Evolutionary conservation across 2,329 filamentous ascomycete species (phyloP).

Genomic region (Sclerotinia glacialis): DNA sequence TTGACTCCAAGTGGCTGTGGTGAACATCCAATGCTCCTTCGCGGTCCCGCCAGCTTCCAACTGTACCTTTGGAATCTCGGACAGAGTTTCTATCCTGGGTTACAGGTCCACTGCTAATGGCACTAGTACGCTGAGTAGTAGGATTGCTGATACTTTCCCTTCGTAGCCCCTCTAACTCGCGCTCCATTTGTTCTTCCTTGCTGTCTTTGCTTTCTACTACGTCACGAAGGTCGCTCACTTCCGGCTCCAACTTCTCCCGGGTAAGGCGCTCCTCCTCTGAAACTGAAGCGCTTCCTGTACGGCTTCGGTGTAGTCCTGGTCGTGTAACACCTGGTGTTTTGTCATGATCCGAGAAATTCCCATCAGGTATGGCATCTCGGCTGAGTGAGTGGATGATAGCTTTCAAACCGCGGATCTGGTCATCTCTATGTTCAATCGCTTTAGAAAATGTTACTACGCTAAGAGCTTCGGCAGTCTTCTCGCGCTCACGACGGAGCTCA

Average conservation of each 20-base stretch:
- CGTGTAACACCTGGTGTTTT: conserved; percentile 36
- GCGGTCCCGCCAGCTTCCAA: conserved; percentile 53
- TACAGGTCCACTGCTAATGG: conserved; percentile 46
- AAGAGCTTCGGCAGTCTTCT: conserved; percentile 67
- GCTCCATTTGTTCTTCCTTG: conserved; percentile 82
- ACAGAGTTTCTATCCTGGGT: conserved; percentile 54
- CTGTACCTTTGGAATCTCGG: conserved; percentile 65
- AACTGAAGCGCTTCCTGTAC: conserved; percentile 33
- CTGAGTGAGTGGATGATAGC: conserved; percentile 97
- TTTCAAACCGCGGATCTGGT: conserved; percentile 94
- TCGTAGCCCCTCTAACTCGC: conserved; percentile 69
- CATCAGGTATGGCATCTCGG: conserved; percentile 57
- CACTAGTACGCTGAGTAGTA: conserved; percentile 50
- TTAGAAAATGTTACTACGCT: conserved; percentile 57
- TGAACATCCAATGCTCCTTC: conserved; percentile 43
- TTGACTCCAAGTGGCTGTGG: conserved; percentile 59
- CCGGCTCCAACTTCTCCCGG: conserved; percentile 71
- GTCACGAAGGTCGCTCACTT: conserved; percentile 73
- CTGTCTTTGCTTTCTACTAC: conserved; percentile 68
- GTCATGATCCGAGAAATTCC: conserved; percentile 32
- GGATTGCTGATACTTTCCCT: conserved; percentile 42
- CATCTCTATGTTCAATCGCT: conserved; percentile 89
- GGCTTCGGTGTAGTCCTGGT: conserved; percentile 45
- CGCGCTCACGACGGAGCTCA: conserved; percentile 82
- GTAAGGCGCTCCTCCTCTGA: conserved; percentile 55